Base-by-base conservation (phyloP, 345 rosid species). In the Camelina laxa region DNA sequence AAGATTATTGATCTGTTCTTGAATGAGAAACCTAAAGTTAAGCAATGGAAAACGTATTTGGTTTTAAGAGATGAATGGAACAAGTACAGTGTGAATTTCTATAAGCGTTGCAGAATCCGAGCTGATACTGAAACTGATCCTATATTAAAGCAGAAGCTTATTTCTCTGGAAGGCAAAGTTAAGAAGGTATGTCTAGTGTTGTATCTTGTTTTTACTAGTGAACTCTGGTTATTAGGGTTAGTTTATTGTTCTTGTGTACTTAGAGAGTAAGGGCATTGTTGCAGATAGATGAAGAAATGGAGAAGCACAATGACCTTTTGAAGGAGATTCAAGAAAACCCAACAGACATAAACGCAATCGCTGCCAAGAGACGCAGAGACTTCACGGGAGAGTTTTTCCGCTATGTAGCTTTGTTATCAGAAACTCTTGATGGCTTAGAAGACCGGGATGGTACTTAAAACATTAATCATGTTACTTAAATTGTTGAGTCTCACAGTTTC, bases 241-340 rank as follows among this genome's bases (percentile, higher is more conserved):
- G 44, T 19, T 48, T 14, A 6, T 60, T 38, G 62, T 60, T 60
- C 33, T 11, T 56, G 73, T 80, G 78, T 67, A 60, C 83, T 84
- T 79, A 27, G 80, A 19, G 82, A 75, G 62, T 81, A 69, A 82
- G 81, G 22, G n/a, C 9, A 7, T 79, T 79, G 55, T 86, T 85
- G 87, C 88, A 94, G 98, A 87, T 94, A 77, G 96, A 94, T 81
- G 89, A 91, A 61, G 96, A 91, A 60, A 94, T 94, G 97, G 97
- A 87, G 75, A 81, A 75, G 74, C 96, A 94, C 74, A 42, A 67
- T 81, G 84, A 85, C 49, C 91, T 94, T 71, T 88, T 90, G 16
- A 91, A 83, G 84, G 92, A 88, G 85, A 83, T 91, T 64, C 91
- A 84, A 77, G 97, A 87, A 50, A 84, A 68, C 71, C 97, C 98